These are phyloP conservation scores for Metschnikowia matae DNA, from an alignment of 805 yeast genomes.

Conservation along the genomic window DNA sequence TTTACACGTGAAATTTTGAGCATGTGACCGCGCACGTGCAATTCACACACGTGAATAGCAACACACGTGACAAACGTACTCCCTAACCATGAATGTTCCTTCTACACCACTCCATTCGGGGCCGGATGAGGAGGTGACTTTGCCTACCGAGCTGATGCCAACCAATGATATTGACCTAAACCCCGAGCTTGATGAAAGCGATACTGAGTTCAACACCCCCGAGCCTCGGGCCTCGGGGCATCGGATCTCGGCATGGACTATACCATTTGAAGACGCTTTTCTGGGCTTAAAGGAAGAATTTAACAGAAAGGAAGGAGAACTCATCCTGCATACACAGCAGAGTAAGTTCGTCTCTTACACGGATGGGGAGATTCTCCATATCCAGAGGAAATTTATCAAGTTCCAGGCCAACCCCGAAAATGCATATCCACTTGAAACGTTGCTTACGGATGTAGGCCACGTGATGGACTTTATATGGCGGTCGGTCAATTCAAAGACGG, in stretches of 20 bases:
- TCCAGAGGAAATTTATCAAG: slow-evolving; percentile 34
- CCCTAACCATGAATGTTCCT: slow-evolving; percentile 17
- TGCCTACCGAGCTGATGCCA: slow-evolving; percentile 26
- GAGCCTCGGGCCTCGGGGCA: slow-evolving; percentile 17
- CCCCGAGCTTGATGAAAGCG: slow-evolving; percentile 32
- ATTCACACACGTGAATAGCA: background rate
- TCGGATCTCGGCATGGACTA: slow-evolving; percentile 13
- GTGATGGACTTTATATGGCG: slow-evolving; percentile 60
- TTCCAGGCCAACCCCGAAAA: slow-evolving; percentile 31
- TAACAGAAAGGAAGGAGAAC: slow-evolving; percentile 1
- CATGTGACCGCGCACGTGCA: background rate
- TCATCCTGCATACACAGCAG: slow-evolving; percentile 41
- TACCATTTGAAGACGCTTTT: slow-evolving; percentile 28
- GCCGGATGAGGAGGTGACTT: slow-evolving; percentile 30
- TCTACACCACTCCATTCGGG: slow-evolving; percentile 35
- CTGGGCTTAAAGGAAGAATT: slow-evolving; percentile 15
- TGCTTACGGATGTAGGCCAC: slow-evolving; percentile 44
- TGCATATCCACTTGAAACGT: slow-evolving; percentile 24
- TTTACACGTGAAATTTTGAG: too few species aligned
- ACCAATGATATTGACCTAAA: slow-evolving; percentile 31
- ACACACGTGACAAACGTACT: background rate
- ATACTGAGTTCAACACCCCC: slow-evolving; percentile 1
- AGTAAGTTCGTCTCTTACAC: slow-evolving; percentile 34
- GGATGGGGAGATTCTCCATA: slow-evolving; percentile 14
- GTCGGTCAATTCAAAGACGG: slow-evolving; percentile 36